phyloP scores from a whole-genome alignment of 1,284 basidiomycete species.

The Cystobasidium sp. region DNA sequence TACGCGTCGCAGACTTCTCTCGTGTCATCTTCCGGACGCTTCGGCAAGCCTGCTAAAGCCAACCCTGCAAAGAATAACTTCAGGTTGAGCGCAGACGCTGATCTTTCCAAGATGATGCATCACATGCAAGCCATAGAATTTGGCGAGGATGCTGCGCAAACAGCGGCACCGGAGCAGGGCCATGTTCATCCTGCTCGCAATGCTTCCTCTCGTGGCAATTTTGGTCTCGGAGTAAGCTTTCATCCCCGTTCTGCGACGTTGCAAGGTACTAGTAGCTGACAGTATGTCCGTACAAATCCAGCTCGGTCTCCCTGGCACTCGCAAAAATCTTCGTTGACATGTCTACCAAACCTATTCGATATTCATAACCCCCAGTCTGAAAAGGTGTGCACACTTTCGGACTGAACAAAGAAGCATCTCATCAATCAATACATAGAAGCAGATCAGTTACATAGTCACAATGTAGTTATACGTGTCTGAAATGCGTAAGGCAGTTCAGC shows the following conservation, averaged over 20 bases:
- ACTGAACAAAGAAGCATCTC: no score
- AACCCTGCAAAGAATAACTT: constrained; percentile 32
- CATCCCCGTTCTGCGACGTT: no score
- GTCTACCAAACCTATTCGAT: background rate
- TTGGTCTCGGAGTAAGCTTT: constrained; percentile 20
- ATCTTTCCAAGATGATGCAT: constrained; percentile 36
- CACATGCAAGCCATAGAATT: constrained; percentile 44
- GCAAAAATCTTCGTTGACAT: background rate
- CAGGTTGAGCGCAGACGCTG: constrained; percentile 40
- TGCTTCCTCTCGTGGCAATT: background rate
- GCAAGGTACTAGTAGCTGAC: background rate
- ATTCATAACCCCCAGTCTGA: no score
- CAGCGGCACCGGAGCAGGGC: background rate
- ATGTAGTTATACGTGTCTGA: no score
- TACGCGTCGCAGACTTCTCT: constrained; percentile 28
- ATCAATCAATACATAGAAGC: no score
- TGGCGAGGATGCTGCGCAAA: constrained; percentile 6
- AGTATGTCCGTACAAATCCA: background rate
- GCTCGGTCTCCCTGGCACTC: constrained; percentile 5
- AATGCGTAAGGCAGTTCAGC: no score
- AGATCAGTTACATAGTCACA: no score
- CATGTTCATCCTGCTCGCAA: constrained; percentile 20
- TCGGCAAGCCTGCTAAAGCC: constrained; percentile 31
- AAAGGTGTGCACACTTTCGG: background rate
- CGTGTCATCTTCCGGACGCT: constrained; percentile 27